Evolutionary conservation across 148 eudicot genomes (phyloP).

Genomic region (Chenopodium album): DNA sequence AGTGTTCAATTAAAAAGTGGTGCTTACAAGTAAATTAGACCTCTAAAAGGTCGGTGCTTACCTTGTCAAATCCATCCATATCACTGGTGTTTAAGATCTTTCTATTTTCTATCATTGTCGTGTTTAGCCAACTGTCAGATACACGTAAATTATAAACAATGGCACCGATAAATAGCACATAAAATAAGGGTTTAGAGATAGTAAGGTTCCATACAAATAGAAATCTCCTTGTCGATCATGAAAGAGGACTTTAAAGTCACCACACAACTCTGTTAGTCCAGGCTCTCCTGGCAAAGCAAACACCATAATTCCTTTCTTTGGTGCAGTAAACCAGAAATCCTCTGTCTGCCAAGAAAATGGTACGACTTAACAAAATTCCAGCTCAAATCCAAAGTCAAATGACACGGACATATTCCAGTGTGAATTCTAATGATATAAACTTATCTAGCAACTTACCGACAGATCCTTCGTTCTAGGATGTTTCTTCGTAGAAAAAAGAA

Average conservation of each 20-base stretch:
- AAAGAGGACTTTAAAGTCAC: constrained; percentile 93
- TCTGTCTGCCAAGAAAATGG: constrained; percentile 68
- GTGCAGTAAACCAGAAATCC: constrained; percentile 96
- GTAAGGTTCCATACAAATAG: constrained; percentile 60
- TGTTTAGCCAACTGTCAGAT: constrained; percentile 83
- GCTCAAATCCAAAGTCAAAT: constrained; percentile 16
- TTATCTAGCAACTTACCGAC: constrained; percentile 49
- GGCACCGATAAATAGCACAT: background rate
- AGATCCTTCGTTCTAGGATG: constrained; percentile 97
- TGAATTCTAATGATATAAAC: background rate
- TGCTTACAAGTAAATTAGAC: background rate
- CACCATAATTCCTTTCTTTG: constrained; percentile 92
- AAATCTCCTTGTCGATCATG: constrained; percentile 98
- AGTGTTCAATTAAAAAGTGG: background rate
- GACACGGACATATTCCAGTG: background rate
- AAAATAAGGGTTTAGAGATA: constrained; percentile 8
- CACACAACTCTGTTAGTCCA: constrained; percentile 83
- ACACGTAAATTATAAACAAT: background rate
- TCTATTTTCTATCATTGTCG: constrained; percentile 93
- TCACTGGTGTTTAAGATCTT: constrained; percentile 71
- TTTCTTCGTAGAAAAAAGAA: constrained; percentile 81
- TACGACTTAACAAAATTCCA: constrained; percentile 16
- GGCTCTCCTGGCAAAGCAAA: constrained; percentile 99
- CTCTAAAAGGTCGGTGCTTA: constrained; percentile 19
- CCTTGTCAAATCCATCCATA: constrained; percentile 98